Base-by-base conservation (phyloP, 2,329 filamentous ascomycete genomes). In the Sarocladiaceae sp. region DNA sequence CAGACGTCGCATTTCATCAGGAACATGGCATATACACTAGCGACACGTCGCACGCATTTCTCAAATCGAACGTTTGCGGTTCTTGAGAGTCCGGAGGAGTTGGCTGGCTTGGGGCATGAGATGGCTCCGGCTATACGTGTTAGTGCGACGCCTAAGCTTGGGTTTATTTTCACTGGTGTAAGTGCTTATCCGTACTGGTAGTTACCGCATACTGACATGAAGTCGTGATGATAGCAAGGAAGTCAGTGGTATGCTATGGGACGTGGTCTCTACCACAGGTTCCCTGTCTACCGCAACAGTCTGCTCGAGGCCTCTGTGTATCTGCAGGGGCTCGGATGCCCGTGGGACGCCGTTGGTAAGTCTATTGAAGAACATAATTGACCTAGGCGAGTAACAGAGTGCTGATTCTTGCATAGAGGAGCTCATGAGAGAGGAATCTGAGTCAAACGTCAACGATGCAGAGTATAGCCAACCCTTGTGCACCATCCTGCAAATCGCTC, bases 401-500 rank as follows among this genome's bases (percentile, higher is more conserved):
- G n/a, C n/a, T 23, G 53, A 53, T 31, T 28, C 51, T n/a, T 37
- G 46, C 13, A 11, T 25, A 17, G 22, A 37, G 33, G 17, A 23
- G 13, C 31, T 39, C 29, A 37, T 11, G 33, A 7, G 17, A 13
- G 37, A 22, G 10, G 13, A 44, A 1, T 51, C 59, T 1, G 20
- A 8, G n/a, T 67, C 65, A 1, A 54, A 47, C 10, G 64, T 76
- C 42, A 62, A 64, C 42, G 48, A 68, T 28, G 70, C 74, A 1
- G 62, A 74, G 44, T 67, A 76, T 52, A 71, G 67, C n/a, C 72
- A 76, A 56, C 72, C 74, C 48, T 54, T 63, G 5, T 74, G 68
- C 54, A 75, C 73, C 0, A 72, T 75, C 0, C 56, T 80, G 2
- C 78, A 81, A 58, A 60, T 81, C 3, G 71, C 70, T 1, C 57